Conservation (phyloP, 495 filamentous ascomycete species). For the Copromyces sp. region DNA sequence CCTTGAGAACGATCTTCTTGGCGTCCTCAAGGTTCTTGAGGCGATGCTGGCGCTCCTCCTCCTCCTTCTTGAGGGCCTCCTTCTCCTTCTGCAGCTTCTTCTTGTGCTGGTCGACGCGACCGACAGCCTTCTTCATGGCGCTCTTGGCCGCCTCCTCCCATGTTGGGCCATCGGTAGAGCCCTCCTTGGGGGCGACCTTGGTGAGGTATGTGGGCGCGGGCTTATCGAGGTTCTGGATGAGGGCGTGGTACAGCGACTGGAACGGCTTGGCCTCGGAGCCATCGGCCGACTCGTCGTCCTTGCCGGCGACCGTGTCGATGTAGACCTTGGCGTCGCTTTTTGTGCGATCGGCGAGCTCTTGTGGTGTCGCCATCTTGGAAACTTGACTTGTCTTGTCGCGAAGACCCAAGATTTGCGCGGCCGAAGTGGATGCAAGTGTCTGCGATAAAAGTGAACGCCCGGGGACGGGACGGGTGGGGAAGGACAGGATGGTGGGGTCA, state of each 20-base stretch:
- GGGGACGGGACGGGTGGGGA: constrained; percentile 2
- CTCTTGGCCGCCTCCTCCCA: constrained; percentile 80
- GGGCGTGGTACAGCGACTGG: constrained; percentile 69
- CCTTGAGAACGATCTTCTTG: constrained; percentile 76
- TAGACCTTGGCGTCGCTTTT: constrained; percentile 50
- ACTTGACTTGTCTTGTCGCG: neutral
- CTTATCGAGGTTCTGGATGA: constrained; percentile 57
- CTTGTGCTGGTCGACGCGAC: constrained; percentile 60
- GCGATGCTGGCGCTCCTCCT: constrained; percentile 60
- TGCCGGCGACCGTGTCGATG: constrained; percentile 69
- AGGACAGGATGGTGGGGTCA: constrained; percentile 10
- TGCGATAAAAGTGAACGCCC: constrained; percentile 1
- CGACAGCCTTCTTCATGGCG: constrained; percentile 71
- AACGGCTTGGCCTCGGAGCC: constrained; percentile 66
- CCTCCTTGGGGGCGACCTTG: constrained; percentile 58
- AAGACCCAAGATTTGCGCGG: constrained; percentile 6
- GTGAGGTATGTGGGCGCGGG: constrained; percentile 52
- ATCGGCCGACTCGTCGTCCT: constrained; percentile 52
- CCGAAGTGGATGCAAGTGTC: neutral
- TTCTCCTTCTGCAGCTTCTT: constrained; percentile 68
- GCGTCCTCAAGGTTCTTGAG: constrained; percentile 62
- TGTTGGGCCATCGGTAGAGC: constrained; percentile 39
- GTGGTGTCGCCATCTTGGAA: constrained; percentile 24
- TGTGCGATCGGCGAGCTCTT: constrained; percentile 34
- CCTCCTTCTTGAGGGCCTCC: constrained; percentile 55